Conservation (phyloP, 495 filamentous ascomycete genomes). For the Apiosordaria backusii region DNA sequence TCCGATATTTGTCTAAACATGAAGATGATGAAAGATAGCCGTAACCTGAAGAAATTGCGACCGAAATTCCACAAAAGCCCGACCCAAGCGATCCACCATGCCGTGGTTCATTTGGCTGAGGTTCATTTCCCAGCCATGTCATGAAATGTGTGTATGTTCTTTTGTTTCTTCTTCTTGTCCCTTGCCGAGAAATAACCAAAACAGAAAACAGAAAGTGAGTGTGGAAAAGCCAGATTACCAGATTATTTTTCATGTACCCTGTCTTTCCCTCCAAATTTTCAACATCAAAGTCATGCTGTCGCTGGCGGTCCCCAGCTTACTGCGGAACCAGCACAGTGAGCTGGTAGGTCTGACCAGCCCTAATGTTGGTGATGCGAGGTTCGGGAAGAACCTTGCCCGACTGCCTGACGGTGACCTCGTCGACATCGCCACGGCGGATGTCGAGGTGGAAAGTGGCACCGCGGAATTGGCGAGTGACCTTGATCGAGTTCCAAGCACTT, state of each 20-base stretch:
- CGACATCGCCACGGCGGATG: constrained; percentile 41
- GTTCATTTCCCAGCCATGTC: background rate
- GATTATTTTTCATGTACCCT: background rate
- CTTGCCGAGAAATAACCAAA: no score
- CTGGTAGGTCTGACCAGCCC: constrained; percentile 38
- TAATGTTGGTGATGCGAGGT: constrained; percentile 38
- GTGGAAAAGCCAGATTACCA: background rate
- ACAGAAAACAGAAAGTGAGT: background rate
- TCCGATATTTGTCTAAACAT: background rate
- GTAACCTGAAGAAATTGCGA: background rate
- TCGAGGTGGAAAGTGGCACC: constrained; percentile 49
- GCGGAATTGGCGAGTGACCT: constrained; percentile 47
- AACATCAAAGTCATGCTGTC: background rate
- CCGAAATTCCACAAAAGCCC: background rate
- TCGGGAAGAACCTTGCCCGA: constrained; percentile 35
- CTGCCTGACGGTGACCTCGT: constrained; percentile 40
- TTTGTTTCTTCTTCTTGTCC: background rate
- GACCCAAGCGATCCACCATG: background rate
- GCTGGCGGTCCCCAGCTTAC: background rate
- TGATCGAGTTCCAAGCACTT: constrained; percentile 45
- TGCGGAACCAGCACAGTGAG: constrained; percentile 40
- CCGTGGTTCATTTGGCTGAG: background rate
- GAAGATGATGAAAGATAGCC: background rate
- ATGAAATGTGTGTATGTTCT: background rate
- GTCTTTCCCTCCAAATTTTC: background rate